These are phyloP conservation scores for Alternaria sp. DNA, from an alignment of 2,329 filamentous ascomycete genomes.

Conservation along the genomic window DNA sequence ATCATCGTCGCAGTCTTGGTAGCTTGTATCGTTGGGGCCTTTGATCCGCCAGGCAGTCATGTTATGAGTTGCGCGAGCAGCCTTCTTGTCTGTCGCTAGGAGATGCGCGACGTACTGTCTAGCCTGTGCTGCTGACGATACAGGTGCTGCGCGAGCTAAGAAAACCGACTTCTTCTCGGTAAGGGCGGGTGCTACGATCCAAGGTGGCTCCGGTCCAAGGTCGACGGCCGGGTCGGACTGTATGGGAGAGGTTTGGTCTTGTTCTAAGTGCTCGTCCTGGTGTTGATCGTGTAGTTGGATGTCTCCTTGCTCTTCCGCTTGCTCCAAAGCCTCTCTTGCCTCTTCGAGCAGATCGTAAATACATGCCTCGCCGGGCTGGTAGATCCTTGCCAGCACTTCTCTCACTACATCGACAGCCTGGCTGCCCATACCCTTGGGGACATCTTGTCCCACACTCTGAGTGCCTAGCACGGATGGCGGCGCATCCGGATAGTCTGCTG, in stretches of 20 bases:
- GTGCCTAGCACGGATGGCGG: slow-evolving; percentile 78
- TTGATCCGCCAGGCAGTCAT: slow-evolving; percentile 92
- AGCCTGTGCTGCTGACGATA: slow-evolving; percentile 74
- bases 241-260: neutral
- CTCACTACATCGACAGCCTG: slow-evolving; percentile 73
- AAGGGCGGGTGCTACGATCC: slow-evolving; percentile 76
- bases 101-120: slow-evolving; percentile 75
- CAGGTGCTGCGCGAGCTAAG: slow-evolving; percentile 75
- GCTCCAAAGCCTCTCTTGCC: slow-evolving; percentile 57
- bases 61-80: slow-evolving; percentile 89
- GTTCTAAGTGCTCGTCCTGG: slow-evolving; percentile 11
- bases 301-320: slow-evolving; percentile 49
- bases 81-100: slow-evolving; percentile 80
- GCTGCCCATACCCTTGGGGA: slow-evolving; percentile 74
- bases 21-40: slow-evolving; percentile 62
- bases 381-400: slow-evolving; percentile 71
- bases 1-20: slow-evolving; percentile 95
- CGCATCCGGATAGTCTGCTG: slow-evolving; percentile 73
- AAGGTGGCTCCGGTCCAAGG: slow-evolving; percentile 60
- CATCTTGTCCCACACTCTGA: slow-evolving; percentile 74
- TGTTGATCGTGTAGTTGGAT: slow-evolving; percentile 33
- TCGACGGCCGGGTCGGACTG: slow-evolving; percentile 21
- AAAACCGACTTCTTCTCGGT: slow-evolving; percentile 89
- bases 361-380: slow-evolving; percentile 77
- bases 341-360: slow-evolving; percentile 89